These are phyloP conservation scores for Ceratocystiopsis sp. DNA, from an alignment of 2,329 filamentous ascomycete genomes.

Conservation along the genomic window DNA sequence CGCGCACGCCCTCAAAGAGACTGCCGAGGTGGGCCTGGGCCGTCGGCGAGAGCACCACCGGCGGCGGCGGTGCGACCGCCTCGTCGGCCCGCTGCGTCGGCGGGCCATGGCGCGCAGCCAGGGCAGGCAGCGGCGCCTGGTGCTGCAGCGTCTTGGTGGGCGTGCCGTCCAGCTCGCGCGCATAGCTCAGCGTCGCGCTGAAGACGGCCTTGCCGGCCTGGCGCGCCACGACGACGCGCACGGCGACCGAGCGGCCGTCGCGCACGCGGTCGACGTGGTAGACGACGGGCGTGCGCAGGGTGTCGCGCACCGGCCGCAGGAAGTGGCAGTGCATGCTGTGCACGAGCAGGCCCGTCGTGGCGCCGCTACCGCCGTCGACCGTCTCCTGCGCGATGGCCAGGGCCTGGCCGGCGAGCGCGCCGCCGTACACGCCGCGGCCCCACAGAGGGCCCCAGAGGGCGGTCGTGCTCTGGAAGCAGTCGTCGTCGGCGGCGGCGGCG, in stretches of 20 bases:
- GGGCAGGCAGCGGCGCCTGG: background rate
- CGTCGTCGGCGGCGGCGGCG: no score
- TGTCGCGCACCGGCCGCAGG: background rate
- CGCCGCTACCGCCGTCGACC: background rate
- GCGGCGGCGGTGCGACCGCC: background rate
- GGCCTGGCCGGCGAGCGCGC: slow-evolving; percentile 3
- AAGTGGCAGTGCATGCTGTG: slow-evolving; percentile 7
- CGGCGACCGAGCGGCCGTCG: background rate
- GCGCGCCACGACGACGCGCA: background rate
- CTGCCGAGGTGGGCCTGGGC: background rate
- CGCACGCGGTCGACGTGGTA: slow-evolving; percentile 3
- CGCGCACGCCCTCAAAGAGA: background rate
- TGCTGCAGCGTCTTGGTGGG: background rate
- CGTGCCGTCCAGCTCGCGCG: background rate
- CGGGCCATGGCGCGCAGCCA: background rate
- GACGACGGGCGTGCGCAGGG: background rate
- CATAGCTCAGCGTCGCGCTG: slow-evolving; percentile 1
- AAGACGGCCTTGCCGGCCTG: slow-evolving; percentile 2
- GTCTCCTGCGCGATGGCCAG: slow-evolving; percentile 1
- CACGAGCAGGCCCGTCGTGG: background rate
- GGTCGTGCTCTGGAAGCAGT: background rate
- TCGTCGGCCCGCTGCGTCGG: background rate
- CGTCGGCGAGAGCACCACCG: background rate
- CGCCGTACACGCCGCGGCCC: slow-evolving; percentile 5
- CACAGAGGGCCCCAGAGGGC: slow-evolving; percentile 3